Base-by-base conservation (phyloP, 768 basidiomycete species). In the Boletus patriciae region DNA sequence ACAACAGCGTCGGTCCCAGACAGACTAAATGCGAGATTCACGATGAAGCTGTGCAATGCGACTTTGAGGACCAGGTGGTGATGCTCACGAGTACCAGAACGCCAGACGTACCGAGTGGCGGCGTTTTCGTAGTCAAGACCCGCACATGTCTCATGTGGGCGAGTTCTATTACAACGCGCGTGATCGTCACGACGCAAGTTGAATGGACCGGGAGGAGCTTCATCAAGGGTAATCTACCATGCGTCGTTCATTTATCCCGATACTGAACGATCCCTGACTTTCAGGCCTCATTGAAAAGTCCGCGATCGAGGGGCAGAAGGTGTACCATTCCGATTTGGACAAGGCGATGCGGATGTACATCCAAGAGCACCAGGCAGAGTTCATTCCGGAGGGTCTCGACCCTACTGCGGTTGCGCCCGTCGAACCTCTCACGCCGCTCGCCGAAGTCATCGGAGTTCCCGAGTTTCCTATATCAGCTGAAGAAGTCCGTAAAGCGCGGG, bases 121-220 rank as follows among this genome's bases (percentile, higher is more conserved):
- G 89, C 4, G 92, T 91, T 41, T 99, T 98, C 70, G 78, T 86
- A 9, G 94, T 98, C 58, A 97, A 94, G 81, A 98, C 96, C 16
- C 77, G 86, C 63, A 97, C 95, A 13, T 98, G 96, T 69, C 79
- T 98, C 46, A 98, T 84, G 79, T 99, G 94, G 94, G 94, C 93
- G 12, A 87, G 88, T 50, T 75, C 81, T 4, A 80, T 88, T 50
- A 82, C 87, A 23, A 89, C 90, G 7, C 84, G 81, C 55, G 84
- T 99, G 15, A 61, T 94, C 12, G 92, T 98, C 4, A 94, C 92
- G 41, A 93, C 90, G 5, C 84, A 89, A 60, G 92, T 98, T 2
- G 95, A 98, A 58, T 99, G 96, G 94, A 92, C 92, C 0, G 95
- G 95, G 43, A 82, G 94, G 63, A 95, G 92, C 74, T 98, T 98